Percentiles rank a stretch among this genome's conserved stretches.
phyloP scores from a whole-genome alignment of 257 asterid species.

The Oldenlandia corymbosa region DNA sequence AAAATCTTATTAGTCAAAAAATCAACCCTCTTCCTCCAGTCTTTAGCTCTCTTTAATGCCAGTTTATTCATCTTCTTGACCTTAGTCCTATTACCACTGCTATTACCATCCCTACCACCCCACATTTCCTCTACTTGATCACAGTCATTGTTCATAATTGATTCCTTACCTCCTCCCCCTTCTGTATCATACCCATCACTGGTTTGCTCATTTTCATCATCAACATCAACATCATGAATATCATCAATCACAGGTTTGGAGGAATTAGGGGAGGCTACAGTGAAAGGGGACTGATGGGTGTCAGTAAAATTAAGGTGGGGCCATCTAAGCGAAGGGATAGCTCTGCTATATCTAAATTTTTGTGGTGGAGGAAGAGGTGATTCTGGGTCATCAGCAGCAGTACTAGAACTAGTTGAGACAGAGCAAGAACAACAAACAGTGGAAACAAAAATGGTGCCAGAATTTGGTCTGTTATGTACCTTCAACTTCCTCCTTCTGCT shows the following conservation, averaged over 20 bases:
- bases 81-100: slow-evolving; percentile 30
- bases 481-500: slow-evolving; percentile 35
- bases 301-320: slow-evolving; percentile 71
- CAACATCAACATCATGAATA: too few relatives aligned
- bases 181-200: slow-evolving; percentile 15
- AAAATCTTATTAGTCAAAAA: slow-evolving; percentile 66
- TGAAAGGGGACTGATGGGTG: slow-evolving; percentile 22
- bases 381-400: slow-evolving; percentile 31
- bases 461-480: slow-evolving; percentile 18
- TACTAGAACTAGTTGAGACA: slow-evolving; percentile 30
- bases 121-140: slow-evolving; percentile 30
- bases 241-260: background rate
- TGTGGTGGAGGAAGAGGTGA: slow-evolving; percentile 49
- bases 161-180: slow-evolving; percentile 31
- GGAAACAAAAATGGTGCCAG: slow-evolving; percentile 12
- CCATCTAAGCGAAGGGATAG: slow-evolving; percentile 90
- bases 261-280: slow-evolving; percentile 14
- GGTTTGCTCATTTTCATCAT: slow-evolving; percentile 15
- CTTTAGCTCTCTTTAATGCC: slow-evolving; percentile 89
- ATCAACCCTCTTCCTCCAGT: slow-evolving; percentile 82
- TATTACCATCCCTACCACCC: slow-evolving; percentile 51
- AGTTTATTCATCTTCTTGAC: slow-evolving; percentile 86
- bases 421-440: slow-evolving; percentile 49
- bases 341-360: slow-evolving; percentile 74
- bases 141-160: slow-evolving; percentile 19